phyloP scores from a whole-genome alignment of 1,284 basidiomycete genomes.

The Rhodotorula sp. region DNA sequence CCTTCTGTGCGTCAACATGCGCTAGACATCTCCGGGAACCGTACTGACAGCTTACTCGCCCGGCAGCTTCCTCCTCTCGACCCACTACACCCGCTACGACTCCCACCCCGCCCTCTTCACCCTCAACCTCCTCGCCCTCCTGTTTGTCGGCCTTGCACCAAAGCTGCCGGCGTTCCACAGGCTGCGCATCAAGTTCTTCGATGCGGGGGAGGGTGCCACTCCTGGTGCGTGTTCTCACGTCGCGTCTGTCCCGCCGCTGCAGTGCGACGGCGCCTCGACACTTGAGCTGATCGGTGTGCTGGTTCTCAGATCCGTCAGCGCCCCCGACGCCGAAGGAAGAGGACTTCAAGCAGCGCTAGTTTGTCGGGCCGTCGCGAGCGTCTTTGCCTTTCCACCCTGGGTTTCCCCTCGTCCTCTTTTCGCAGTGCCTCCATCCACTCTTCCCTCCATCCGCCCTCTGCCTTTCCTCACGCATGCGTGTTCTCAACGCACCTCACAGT shows the following conservation, averaged over 20 bases:
- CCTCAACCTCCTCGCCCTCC: constrained; percentile 81
- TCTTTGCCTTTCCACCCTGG: too few species aligned
- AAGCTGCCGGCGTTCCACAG: constrained; percentile 82
- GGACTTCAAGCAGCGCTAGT: neutral
- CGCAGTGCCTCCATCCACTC: too few species aligned
- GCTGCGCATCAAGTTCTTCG: constrained; percentile 46
- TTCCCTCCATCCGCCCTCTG: too few species aligned
- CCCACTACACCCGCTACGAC: constrained; percentile 83
- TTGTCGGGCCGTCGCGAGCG: too few species aligned
- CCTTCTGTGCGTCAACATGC: constrained; percentile 62
- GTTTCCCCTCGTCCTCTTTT: too few species aligned
- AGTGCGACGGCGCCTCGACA: too few species aligned
- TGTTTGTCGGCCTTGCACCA: constrained; percentile 80
- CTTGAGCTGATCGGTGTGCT: neutral
- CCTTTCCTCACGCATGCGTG: too few species aligned
- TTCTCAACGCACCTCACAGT: too few species aligned
- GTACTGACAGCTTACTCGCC: neutral
- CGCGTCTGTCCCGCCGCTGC: neutral
- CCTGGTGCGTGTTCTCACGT: constrained; percentile 19
- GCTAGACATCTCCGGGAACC: neutral
- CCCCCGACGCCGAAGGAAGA: constrained; percentile 23
- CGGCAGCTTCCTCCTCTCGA: constrained; percentile 87
- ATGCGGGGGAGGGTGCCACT: constrained; percentile 26
- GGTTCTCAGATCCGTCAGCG: constrained; percentile 23
- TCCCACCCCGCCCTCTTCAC: constrained; percentile 91